These are phyloP conservation scores for Trametes cubensis DNA, from an alignment of 768 basidiomycete genomes.

Conservation along the genomic window DNA sequence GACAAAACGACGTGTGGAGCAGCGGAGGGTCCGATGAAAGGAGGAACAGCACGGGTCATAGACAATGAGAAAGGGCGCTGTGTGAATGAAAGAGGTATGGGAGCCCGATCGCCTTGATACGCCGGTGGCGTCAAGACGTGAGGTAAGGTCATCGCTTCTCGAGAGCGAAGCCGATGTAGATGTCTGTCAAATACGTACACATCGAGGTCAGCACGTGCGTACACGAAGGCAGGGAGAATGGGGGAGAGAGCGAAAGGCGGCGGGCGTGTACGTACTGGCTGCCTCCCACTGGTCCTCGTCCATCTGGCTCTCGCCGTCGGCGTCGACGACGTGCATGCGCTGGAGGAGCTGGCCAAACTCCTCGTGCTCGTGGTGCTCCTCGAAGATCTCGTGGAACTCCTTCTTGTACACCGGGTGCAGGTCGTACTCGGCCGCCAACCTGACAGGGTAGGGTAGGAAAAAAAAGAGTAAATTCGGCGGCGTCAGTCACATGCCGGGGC, in stretches of 20 bases:
- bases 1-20: too few relatives aligned
- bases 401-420: slow-evolving; percentile 76
- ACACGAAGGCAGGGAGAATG: not conserved
- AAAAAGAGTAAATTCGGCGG: not conserved
- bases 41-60: too few relatives aligned
- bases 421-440: slow-evolving; percentile 82
- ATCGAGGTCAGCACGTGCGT: not conserved
- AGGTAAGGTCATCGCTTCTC: slow-evolving; percentile 51
- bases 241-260: not conserved
- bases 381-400: slow-evolving; percentile 89
- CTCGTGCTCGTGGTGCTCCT: slow-evolving; percentile 73
- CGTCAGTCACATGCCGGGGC: not conserved
- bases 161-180: slow-evolving; percentile 93
- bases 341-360: slow-evolving; percentile 86
- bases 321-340: slow-evolving; percentile 90
- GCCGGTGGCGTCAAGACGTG: not conserved
- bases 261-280: slow-evolving; percentile 71
- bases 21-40: too few relatives aligned
- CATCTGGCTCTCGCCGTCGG: slow-evolving; percentile 87
- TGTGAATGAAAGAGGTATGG: too few relatives aligned
- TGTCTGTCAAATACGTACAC: slow-evolving; percentile 54
- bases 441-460: slow-evolving; percentile 34
- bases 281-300: slow-evolving; percentile 97
- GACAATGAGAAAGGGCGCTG: too few relatives aligned
- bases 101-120: not conserved